Conservation (phyloP, 352 stramenopile species). For the Phytophthora macrochlamydospora region DNA sequence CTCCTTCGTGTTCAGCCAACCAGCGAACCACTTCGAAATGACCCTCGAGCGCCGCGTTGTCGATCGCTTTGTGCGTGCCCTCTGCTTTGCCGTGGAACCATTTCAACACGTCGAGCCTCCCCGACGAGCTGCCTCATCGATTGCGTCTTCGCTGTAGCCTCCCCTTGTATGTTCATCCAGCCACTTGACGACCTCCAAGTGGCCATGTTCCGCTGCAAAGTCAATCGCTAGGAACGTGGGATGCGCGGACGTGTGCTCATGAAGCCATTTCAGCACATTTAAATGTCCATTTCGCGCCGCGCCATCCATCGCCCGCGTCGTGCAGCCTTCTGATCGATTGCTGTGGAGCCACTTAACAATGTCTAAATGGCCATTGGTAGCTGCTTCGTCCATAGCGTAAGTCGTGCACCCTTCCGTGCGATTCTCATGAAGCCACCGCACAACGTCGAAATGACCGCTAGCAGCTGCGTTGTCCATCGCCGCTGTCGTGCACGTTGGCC, state of each 20-base stretch:
- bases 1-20: too few species aligned
- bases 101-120: too few species aligned
- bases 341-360: background rate
- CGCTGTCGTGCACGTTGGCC: background rate
- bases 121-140: too few species aligned
- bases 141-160: background rate
- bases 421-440: background rate
- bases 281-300: background rate
- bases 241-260: background rate
- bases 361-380: background rate
- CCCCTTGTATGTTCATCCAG: background rate
- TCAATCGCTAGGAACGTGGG: background rate
- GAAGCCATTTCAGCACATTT: background rate
- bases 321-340: background rate
- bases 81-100: too few species aligned
- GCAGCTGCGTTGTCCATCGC: background rate
- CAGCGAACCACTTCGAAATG: too few species aligned
- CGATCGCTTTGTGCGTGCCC: too few species aligned
- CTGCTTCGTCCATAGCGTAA: background rate
- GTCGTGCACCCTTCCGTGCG: background rate
- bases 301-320: background rate
- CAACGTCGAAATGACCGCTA: background rate
- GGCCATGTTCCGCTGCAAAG: background rate
- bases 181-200: background rate
- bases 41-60: too few species aligned